Conservation (phyloP, 2,329 filamentous ascomycete species). For the Tolypocladium ophioglossoides region DNA sequence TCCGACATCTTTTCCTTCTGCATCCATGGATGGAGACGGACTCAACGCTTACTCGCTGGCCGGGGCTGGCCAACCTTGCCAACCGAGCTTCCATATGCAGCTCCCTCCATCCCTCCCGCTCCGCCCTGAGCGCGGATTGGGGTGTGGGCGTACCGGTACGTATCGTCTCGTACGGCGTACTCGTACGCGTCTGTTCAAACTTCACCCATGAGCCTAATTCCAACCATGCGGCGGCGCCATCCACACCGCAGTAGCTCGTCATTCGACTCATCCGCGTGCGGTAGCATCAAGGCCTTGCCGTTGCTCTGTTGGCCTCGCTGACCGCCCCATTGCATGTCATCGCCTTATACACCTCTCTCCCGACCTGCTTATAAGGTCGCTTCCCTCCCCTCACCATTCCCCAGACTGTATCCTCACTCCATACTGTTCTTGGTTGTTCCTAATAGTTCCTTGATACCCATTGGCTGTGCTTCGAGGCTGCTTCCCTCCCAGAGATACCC, state of each 20-base stretch:
- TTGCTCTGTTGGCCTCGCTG: background rate
- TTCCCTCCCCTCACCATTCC: background rate
- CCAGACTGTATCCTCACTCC: background rate
- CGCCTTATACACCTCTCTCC: constrained; percentile 1
- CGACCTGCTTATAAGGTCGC: constrained; percentile 2
- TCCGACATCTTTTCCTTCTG: background rate
- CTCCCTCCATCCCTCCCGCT: background rate
- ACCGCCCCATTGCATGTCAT: background rate
- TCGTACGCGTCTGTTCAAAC: too few species aligned
- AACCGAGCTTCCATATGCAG: too few species aligned
- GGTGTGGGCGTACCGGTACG: background rate
- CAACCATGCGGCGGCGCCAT: background rate
- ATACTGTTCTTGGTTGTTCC: background rate
- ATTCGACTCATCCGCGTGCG: background rate
- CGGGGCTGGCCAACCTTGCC: background rate
- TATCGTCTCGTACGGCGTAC: background rate
- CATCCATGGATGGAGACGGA: background rate
- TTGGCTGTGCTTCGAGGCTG: background rate
- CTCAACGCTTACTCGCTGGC: background rate
- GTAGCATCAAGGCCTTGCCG: background rate
- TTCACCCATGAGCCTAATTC: background rate
- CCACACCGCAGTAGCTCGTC: background rate
- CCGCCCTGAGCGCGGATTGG: background rate
- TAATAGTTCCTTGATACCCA: background rate
- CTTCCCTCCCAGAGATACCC: background rate